A percentile compares a stretch with the other conserved stretches of the same genome.
phyloP scores from a whole-genome alignment of 2,329 filamentous ascomycete genomes.

The Trichoderma koningiopsis region DNA sequence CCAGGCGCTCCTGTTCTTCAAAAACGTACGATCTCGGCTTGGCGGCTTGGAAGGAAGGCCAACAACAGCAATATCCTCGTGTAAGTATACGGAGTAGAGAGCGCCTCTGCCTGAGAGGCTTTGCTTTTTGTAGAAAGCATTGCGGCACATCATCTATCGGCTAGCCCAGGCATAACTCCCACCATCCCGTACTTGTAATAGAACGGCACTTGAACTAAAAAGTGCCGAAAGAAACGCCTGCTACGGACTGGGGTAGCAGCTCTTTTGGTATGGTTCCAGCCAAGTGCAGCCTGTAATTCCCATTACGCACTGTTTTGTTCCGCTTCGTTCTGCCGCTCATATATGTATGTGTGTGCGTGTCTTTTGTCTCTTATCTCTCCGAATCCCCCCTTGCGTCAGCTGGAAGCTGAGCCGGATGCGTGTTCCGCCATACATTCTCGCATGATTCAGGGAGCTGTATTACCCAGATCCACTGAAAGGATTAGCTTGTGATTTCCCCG shows the following conservation, averaged over 20 bases:
- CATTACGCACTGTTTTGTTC: neutral
- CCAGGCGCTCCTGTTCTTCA: neutral
- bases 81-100: neutral
- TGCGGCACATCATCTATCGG: conserved; percentile 6
- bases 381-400: neutral
- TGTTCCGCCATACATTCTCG: neutral
- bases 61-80: neutral
- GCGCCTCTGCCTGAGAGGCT: neutral
- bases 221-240: conserved; percentile 21
- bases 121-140: neutral
- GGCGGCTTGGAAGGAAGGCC: neutral
- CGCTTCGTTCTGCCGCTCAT: neutral
- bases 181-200: neutral
- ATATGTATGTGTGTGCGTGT: neutral
- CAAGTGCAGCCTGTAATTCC: conserved; percentile 6
- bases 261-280: neutral
- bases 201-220: conserved; percentile 20
- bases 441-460: neutral
- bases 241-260: neutral
- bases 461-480: neutral
- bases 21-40: neutral
- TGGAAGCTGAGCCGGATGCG: conserved; percentile 3
- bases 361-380: neutral
- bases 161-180: conserved; percentile 1
- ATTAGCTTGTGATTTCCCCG: conserved; percentile 17